These are phyloP conservation scores for Carex arenaria DNA, from an alignment of 202 grass and related monocot genomes.

Conservation along the genomic window DNA sequence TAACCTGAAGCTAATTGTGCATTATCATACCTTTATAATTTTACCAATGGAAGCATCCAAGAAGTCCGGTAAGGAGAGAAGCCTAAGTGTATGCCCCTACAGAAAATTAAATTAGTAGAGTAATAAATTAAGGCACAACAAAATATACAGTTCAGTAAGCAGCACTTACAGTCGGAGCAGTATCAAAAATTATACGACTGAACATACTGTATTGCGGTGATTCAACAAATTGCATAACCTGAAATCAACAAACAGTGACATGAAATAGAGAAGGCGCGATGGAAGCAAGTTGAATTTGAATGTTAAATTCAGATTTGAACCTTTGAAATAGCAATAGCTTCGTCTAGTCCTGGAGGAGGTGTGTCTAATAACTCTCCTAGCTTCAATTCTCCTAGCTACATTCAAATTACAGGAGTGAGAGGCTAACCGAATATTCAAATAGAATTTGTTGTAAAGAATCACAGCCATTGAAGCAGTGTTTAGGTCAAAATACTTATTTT, in stretches of 20 bases:
- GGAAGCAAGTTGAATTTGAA: not conserved
- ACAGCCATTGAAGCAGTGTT: not conserved
- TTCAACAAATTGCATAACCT: constrained; percentile 98
- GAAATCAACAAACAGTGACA: constrained; percentile 21
- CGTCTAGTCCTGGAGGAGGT: constrained; percentile 85
- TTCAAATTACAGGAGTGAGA: constrained; percentile 23
- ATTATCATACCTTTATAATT: constrained; percentile 67
- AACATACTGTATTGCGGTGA: constrained; percentile 83
- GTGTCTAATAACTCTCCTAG: constrained; percentile 83
- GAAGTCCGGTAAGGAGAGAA: constrained; percentile 95
- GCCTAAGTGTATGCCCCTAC: constrained; percentile 89
- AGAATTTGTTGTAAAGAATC: not conserved
- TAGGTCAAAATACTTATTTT: not conserved
- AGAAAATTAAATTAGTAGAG: constrained; percentile 12
- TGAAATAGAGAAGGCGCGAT: not conserved
- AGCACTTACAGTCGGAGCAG: constrained; percentile 74
- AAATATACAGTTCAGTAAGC: constrained; percentile 4
- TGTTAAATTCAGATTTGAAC: constrained; percentile 16
- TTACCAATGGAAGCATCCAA: constrained; percentile 97
- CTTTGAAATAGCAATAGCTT: constrained; percentile 98
- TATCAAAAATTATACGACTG: constrained; percentile 94
- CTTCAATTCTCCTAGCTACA: constrained; percentile 90
- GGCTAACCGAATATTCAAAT: not conserved
- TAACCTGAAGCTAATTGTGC: not conserved
- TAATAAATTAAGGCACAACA: constrained; percentile 8